Percentiles rank a stretch among this genome's conserved stretches.
Evolutionary conservation across 2,329 filamentous ascomycete genomes (phyloP).

Genomic region (Xylariomycetidae sp.): DNA sequence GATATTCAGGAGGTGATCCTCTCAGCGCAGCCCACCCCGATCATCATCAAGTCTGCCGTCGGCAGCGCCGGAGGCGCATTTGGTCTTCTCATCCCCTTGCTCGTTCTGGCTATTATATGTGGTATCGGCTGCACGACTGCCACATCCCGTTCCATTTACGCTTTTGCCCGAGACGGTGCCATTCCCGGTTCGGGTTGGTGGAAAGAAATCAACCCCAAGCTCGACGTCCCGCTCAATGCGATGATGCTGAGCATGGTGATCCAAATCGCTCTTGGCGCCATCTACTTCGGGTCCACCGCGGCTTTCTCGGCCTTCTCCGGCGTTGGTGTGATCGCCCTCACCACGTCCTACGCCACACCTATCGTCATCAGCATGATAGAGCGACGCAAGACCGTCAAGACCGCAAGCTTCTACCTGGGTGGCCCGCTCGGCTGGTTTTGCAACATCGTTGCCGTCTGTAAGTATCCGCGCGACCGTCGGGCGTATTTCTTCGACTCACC

Average conservation of each 20-base stretch:
- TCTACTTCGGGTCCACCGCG: constrained; percentile 65
- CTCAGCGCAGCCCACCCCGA: constrained; percentile 58
- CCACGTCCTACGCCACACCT: constrained; percentile 62
- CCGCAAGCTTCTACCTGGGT: constrained; percentile 56
- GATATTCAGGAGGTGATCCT: constrained; percentile 51
- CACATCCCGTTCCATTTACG: constrained; percentile 63
- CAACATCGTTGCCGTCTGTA: constrained; percentile 63
- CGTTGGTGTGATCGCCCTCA: constrained; percentile 66
- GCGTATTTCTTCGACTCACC: background rate
- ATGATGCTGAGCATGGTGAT: constrained; percentile 68
- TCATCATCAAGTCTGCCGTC: constrained; percentile 59
- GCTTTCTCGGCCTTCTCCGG: constrained; percentile 72
- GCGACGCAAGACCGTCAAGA: constrained; percentile 54
- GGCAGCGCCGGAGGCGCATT: constrained; percentile 59
- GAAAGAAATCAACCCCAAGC: constrained; percentile 55
- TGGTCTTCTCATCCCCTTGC: constrained; percentile 57
- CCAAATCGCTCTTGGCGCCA: constrained; percentile 58
- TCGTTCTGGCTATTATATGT: constrained; percentile 63
- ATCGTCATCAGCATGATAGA: constrained; percentile 60
- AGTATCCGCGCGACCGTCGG: constrained; percentile 21
- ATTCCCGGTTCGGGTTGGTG: constrained; percentile 60
- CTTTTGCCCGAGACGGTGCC: constrained; percentile 66
- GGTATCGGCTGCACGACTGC: constrained; percentile 67
- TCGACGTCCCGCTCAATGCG: constrained; percentile 64
- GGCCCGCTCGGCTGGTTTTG: constrained; percentile 56